Evolutionary conservation across 169 alveolate species (phyloP).

Genomic region (Eimeria nieschulzi): DNA sequence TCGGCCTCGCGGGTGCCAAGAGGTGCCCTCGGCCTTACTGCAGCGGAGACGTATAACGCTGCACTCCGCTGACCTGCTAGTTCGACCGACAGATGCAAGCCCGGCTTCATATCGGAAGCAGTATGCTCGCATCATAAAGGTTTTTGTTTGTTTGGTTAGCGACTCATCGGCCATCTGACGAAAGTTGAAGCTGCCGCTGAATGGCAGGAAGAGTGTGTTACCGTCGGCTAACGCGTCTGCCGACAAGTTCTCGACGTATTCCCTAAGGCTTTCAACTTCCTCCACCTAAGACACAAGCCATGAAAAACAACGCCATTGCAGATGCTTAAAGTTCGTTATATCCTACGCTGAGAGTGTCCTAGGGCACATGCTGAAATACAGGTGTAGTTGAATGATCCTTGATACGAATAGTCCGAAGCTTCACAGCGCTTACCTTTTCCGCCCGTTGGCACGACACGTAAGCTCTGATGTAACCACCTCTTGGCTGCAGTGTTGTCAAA

Average conservation of each 20-base stretch:
- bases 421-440: conserved; percentile 78
- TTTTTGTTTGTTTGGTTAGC: conserved; percentile 77
- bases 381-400: no score
- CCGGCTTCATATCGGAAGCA: conserved; percentile 88
- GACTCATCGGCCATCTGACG: conserved; percentile 80
- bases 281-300: conserved; percentile 42
- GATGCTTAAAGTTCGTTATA: no score
- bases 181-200: conserved; percentile 86
- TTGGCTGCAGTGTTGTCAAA: conserved; percentile 82
- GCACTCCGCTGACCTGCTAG: conserved; percentile 2
- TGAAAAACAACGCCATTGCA: background rate
- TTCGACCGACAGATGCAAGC: conserved; percentile 28
- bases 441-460: conserved; percentile 87
- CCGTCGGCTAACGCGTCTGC: conserved; percentile 83
- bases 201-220: conserved; percentile 80
- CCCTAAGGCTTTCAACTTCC: conserved; percentile 79
- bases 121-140: conserved; percentile 84
- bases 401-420: no score
- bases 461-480: conserved; percentile 85
- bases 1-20: no score
- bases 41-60: no score
- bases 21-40: no score
- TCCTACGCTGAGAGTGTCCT: no score
- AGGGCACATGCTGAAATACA: no score
- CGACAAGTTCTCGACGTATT: conserved; percentile 82